Evolutionary conservation across 306 rosid genomes (phyloP).

Genomic region (Lathyrus sativus): DNA sequence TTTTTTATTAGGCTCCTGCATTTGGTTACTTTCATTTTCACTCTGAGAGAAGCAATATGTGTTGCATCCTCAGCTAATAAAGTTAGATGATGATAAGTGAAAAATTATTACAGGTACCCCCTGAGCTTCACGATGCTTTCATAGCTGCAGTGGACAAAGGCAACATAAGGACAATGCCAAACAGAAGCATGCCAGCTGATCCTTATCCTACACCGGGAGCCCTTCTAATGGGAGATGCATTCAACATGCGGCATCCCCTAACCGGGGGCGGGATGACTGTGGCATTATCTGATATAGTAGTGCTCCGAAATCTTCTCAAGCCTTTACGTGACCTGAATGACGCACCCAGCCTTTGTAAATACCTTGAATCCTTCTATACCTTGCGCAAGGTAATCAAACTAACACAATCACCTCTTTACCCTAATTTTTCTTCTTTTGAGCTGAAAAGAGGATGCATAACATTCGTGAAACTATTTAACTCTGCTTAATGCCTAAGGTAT

Average conservation of each 20-base stretch:
- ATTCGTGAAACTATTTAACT: background rate
- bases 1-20: background rate
- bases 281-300: constrained; percentile 86
- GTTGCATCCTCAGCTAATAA: background rate
- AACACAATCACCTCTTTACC: background rate
- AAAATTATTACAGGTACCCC: constrained; percentile 62
- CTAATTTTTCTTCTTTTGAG: too few relatives aligned
- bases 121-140: constrained; percentile 71
- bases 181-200: constrained; percentile 96
- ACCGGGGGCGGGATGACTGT: constrained; percentile 99
- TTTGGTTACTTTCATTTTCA: background rate
- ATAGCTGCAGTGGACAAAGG: constrained; percentile 82
- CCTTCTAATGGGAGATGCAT: constrained; percentile 92
- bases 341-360: constrained; percentile 74
- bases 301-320: constrained; percentile 82
- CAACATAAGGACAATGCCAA: constrained; percentile 89
- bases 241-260: constrained; percentile 97
- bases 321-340: constrained; percentile 75
- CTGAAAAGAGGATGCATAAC: too few relatives aligned
- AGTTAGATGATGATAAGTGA: constrained; percentile 29
- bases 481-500: background rate
- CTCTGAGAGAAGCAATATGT: constrained; percentile 9
- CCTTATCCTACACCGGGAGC: constrained; percentile 96
- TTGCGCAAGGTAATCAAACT: constrained; percentile 71
- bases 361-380: constrained; percentile 88